These are phyloP conservation scores for Aspergillus sclerotioniger DNA, from an alignment of 495 filamentous ascomycete species.

Conservation along the genomic window DNA sequence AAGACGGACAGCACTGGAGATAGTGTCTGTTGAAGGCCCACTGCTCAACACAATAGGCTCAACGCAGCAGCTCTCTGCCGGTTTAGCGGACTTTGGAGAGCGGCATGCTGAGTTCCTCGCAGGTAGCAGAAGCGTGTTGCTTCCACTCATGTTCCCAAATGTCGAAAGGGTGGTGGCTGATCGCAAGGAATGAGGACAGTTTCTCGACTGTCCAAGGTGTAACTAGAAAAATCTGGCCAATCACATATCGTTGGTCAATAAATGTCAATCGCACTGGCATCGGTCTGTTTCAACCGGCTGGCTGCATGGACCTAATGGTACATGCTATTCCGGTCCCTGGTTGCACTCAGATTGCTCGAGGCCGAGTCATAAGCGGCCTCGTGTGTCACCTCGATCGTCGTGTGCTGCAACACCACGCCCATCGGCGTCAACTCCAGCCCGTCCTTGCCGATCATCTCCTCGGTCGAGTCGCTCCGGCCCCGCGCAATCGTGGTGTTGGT, in stretches of 20 bases:
- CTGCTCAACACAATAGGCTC: no score
- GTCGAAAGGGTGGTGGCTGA: no score
- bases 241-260: neutral
- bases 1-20: no score
- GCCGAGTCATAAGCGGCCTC: slow-evolving; percentile 20
- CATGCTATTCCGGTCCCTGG: neutral
- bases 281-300: neutral
- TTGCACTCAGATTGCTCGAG: neutral
- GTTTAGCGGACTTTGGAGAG: no score
- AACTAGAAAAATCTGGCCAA: no score
- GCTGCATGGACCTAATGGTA: neutral
- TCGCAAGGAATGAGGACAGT: no score
- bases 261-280: neutral
- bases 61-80: no score
- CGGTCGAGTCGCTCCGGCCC: slow-evolving; percentile 15
- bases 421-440: slow-evolving; percentile 21
- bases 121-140: no score
- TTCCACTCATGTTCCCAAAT: no score
- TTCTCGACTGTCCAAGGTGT: no score
- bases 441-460: slow-evolving; percentile 15
- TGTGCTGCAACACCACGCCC: slow-evolving; percentile 28
- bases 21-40: no score
- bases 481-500: slow-evolving; percentile 18
- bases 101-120: no score
- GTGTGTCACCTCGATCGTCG: slow-evolving; percentile 30